Evolutionary conservation across 345 rosid species (phyloP).

Genomic region (Moricandia moricandioides): DNA sequence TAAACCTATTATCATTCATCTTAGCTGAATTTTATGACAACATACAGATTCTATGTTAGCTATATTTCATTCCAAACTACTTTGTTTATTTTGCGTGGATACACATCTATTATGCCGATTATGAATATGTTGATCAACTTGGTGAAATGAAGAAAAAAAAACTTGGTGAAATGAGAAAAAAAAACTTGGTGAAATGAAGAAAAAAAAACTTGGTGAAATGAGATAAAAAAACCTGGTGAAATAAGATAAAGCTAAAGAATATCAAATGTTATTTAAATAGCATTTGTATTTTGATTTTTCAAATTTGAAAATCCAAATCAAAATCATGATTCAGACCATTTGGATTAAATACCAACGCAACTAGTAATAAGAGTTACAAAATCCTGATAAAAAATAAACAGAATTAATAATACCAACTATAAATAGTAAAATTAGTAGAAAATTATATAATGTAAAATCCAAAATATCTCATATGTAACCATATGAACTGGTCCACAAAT

Average conservation of each 20-base stretch:
- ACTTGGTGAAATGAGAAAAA: too few relatives aligned
- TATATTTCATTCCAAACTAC: not conserved
- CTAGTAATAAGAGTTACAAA: not conserved
- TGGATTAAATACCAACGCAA: not conserved
- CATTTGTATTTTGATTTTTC: not conserved
- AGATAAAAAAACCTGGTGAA: too few relatives aligned
- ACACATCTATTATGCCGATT: not conserved
- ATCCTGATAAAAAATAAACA: not conserved
- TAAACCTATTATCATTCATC: not conserved
- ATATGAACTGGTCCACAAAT: constrained; percentile 24
- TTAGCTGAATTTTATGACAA: not conserved
- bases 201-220: too few relatives aligned
- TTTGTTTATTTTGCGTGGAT: not conserved
- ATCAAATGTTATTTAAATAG: not conserved
- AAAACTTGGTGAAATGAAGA: not conserved
- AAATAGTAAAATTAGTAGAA: not conserved
- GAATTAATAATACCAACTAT: not conserved
- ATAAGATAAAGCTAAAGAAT: not conserved
- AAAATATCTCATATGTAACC: not conserved
- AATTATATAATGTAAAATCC: not conserved
- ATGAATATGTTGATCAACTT: not conserved
- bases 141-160: not conserved
- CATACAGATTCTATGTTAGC: not conserved
- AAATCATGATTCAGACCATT: not conserved
- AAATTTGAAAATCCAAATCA: not conserved